Base-by-base conservation (phyloP, 805 yeast genomes). In the Kuraishia floccosa region DNA sequence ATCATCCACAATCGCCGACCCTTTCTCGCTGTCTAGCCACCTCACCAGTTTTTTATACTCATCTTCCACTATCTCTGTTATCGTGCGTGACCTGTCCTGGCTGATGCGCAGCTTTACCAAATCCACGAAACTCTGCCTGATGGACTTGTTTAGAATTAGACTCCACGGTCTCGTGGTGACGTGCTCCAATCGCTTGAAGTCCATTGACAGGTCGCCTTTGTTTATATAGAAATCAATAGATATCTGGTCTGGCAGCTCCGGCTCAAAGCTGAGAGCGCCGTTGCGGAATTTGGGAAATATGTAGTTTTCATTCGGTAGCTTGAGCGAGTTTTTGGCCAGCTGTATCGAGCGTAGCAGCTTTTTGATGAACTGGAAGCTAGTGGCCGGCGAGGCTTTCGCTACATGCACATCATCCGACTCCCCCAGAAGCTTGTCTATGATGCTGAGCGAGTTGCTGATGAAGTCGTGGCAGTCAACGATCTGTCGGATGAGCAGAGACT, bases 91-190 rank as follows among this genome's bases (percentile, higher is more conserved):
- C 28, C 72, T 53, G 21, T 68, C 63, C 25, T 46, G 49, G 29
- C 68, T 70, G 46, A 79, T 60, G 32, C 68, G 65, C 23, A 71
- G 73, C 30, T 77, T 54, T 17, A 79, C 54, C 17, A 53, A 54
- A 48, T 80, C 89, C 4, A 73, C 66, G 43, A 72, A 65, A 4
- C 82, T 71, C 27, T 34, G 27, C 31, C 59, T 56, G 0, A 72
- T 73, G 3, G 49, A 44, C 4, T 43, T 32, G 6, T 54, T 52
- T 34, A 73, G 67, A 5, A 76, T 62, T 4, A 61, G 53, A 36
- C 67, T 54, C 87, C 87, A 80, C 2, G 87, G 87, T 35, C 56
- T 59, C 36, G 67, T 72, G 0, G 61, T 61, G 6, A 78, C 63
- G 15, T 52, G 52, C 21, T 53, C 57, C 23, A 78, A 44, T 31